phyloP scores from a whole-genome alignment of 768 basidiomycete genomes.

The Trametes sanguinea region DNA sequence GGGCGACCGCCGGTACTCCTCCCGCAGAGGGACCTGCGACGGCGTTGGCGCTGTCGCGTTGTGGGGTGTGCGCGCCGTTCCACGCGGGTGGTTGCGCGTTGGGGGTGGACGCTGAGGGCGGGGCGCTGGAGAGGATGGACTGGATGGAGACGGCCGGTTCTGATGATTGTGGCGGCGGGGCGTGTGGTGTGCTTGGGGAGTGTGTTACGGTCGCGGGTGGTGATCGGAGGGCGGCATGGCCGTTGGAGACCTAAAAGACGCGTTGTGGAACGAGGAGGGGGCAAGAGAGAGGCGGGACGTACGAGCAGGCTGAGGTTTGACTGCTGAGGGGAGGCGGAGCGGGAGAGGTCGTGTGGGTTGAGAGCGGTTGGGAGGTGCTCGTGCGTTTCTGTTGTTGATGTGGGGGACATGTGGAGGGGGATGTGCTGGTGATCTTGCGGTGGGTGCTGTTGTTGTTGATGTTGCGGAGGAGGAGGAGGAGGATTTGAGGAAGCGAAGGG shows the following conservation, averaged over 20 bases:
- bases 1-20: not conserved
- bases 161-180: constrained; percentile 6
- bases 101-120: constrained; percentile 3
- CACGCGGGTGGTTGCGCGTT: constrained; percentile 13
- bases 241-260: constrained; percentile 37
- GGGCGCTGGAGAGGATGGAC: constrained; percentile 16
- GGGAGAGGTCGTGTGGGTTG: constrained; percentile 54
- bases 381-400: constrained; percentile 35
- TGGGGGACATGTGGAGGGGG: constrained; percentile 45
- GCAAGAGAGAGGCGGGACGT: constrained; percentile 32
- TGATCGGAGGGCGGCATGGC: constrained; percentile 33
- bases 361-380: constrained; percentile 37
- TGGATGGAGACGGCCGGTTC: constrained; percentile 17
- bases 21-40: constrained; percentile 10
- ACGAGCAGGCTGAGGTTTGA: constrained; percentile 44
- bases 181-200: not conserved
- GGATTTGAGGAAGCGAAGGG: constrained; percentile 39
- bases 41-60: constrained; percentile 14
- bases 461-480: constrained; percentile 10
- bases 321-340: constrained; percentile 44
- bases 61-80: constrained; percentile 13
- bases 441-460: too few relatives aligned
- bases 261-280: constrained; percentile 33
- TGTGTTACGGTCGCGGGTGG: constrained; percentile 26
- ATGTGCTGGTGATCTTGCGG: not conserved